Evolutionary conservation across 1,284 basidiomycete genomes (phyloP).

Genomic region (Heterobasidion irregulare): DNA sequence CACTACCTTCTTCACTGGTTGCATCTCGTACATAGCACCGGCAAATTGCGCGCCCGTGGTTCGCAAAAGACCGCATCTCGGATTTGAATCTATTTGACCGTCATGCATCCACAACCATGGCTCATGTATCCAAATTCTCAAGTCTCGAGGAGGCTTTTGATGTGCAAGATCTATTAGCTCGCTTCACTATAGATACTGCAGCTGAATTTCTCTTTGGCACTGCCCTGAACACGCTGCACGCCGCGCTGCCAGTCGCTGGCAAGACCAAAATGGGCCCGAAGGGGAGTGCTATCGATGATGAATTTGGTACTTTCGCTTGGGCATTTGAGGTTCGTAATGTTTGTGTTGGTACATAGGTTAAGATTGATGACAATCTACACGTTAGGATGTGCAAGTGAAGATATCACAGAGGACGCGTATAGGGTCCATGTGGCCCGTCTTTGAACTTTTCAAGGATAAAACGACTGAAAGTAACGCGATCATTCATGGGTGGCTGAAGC

Average conservation of each 20-base stretch:
- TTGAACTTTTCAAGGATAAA: conserved; percentile 54
- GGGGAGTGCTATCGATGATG: conserved; percentile 45
- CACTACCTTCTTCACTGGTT: background rate
- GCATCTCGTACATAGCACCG: conserved; percentile 29
- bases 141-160: conserved; percentile 28
- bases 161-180: conserved; percentile 27
- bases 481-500: conserved; percentile 54
- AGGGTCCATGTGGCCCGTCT: conserved; percentile 59
- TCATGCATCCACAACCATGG: conserved; percentile 27
- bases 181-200: conserved; percentile 32
- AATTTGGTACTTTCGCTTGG: conserved; percentile 51
- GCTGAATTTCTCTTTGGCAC: conserved; percentile 33
- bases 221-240: conserved; percentile 52
- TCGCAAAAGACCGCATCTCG: conserved; percentile 33
- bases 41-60: conserved; percentile 36
- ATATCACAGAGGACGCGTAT: conserved; percentile 42
- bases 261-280: conserved; percentile 37
- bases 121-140: conserved; percentile 25
- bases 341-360: too few relatives aligned
- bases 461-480: conserved; percentile 39
- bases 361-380: too few relatives aligned
- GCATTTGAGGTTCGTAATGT: conserved; percentile 38
- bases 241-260: conserved; percentile 40
- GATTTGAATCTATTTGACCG: conserved; percentile 40
- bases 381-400: conserved; percentile 39